Base-by-base conservation (phyloP, 441 rosid species). In the Adansonia grandidieri region DNA sequence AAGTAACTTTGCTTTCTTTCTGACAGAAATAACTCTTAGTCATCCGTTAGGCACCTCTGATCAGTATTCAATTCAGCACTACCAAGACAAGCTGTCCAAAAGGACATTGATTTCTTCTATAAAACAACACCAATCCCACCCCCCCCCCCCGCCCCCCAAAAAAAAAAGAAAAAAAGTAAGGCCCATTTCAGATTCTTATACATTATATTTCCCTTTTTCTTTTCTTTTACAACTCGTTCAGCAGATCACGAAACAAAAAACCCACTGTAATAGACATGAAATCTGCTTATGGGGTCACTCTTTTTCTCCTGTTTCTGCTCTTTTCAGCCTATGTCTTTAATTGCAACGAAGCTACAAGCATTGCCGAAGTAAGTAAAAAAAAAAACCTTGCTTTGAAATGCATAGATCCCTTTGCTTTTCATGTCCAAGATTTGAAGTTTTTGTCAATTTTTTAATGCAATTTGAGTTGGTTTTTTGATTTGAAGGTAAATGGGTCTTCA, bases 401-500 rank as follows among this genome's bases (percentile, higher is more conserved):
- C 54, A 5, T 20, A 47, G 74, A 70, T 47, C 60, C 44, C 40
- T 24, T 50, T 50, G 28, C 3, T 20, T 20, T 15, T 32, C 24
- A 14, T 66, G 71, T 17, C 71, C 47, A 40, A 66, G 71, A 15
- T 50, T 22, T 19, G 15, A 11, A 13, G 8, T 24, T 20, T 20
- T 22, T 69, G 20, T 19, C 11, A 5, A 47, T 42, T 71, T 53
- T 71, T 2, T 0, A 51, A 28, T 28, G 44, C 11, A 11, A 24
- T 69, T 5, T 2, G n/a, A 47, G 20, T 20, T 48, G 54, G 75
- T 71, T 80, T 77, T 17, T 81, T 81, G 74, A 58, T 85, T 78
- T 77, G 78, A 44, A 90, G 97, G 93, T 14, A 69, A 89, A 87
- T 78, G 93, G 76, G 89, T 80, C 89, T 37, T 11, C 78, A 50